Evolutionary conservation across 768 basidiomycete species (phyloP), one percentile per base, ranked within the genome.

Genomic region (Suillus lakei): DNA sequence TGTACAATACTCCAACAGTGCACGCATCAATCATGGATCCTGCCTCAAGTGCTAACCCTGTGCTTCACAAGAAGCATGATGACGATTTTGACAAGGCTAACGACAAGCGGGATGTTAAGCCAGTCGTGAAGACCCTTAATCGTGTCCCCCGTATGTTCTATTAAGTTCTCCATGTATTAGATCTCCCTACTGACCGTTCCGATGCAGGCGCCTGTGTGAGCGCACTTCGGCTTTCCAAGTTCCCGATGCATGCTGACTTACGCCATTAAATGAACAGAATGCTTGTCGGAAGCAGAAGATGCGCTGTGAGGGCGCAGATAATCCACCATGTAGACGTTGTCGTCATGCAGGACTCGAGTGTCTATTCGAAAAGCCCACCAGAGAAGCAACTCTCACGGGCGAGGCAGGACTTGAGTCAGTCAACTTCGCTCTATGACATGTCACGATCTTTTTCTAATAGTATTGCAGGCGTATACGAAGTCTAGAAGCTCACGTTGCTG

Each of bases 281-380:
- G 93, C 95, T 21, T 97, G 96, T 78, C 84, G 96, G 70, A 93
- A 95, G 73, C 95, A 96, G 83, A 98, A 98, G 81, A 98, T 98
- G 96, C 85, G 95, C 70, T 98, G 96, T 74, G 95, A 96, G 77
- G 95, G 95, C 2, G 96, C 95, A 18, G 96, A 98, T 76, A 95
- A 93, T 72, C 96, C 96, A 30, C 96, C 96, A n/a, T 98, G 96
- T 79, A 90, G 92, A 72, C 88, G 96, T 51, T 98, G 96, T 79
- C 86, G 93, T 38, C 91, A 95, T 71, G 90, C 92, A 23, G 92
- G 93, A 3, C 83, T 98, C 15, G 93, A 96, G 48, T 98, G 96
- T 80, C 84, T 98, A 39, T 97, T 98, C 75, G 96, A 98, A 78
- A 98, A 98, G 71, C 96, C 96, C 3, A 90, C 88, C 15, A 85